Evolutionary conservation across 169 alveolate species (phyloP).

Genomic region (Plasmodium inui): DNA sequence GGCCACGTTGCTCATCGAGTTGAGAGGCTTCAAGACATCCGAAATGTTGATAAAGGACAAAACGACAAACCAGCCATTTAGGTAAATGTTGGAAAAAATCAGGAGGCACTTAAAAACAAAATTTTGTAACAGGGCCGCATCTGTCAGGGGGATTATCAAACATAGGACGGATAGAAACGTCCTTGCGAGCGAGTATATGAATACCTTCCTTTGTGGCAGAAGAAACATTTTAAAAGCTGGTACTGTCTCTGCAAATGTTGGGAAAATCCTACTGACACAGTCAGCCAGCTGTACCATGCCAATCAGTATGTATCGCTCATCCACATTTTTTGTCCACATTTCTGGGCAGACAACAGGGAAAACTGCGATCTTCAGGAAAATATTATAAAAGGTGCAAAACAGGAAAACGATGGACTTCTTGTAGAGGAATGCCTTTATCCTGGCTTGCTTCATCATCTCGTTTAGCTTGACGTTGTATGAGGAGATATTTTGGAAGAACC

Average conservation of each 20-base stretch:
- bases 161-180: slow-evolving; percentile 51
- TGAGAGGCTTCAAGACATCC: slow-evolving; percentile 35
- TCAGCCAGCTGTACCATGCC: slow-evolving; percentile 71
- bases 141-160: slow-evolving; percentile 29
- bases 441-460: slow-evolving; percentile 17
- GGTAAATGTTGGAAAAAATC: slow-evolving; percentile 49
- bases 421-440: slow-evolving; percentile 21
- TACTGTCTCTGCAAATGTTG: slow-evolving; percentile 18
- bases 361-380: slow-evolving; percentile 40
- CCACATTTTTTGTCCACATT: slow-evolving; percentile 67
- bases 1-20: slow-evolving; percentile 65
- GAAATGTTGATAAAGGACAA: slow-evolving; percentile 63
- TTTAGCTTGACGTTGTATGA: background rate
- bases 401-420: slow-evolving; percentile 28
- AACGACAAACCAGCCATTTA: slow-evolving; percentile 71
- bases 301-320: slow-evolving; percentile 57
- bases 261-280: slow-evolving; percentile 62
- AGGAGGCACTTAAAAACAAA: slow-evolving; percentile 42
- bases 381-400: slow-evolving; percentile 58
- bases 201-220: slow-evolving; percentile 61
- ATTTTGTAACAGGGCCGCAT: slow-evolving; percentile 13
- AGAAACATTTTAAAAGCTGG: slow-evolving; percentile 12
- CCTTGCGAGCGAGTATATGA: slow-evolving; percentile 46
- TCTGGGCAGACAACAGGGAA: slow-evolving; percentile 74
- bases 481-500: background rate